These are phyloP conservation scores for Chrysanthemum makinoi DNA, from an alignment of 129 eudicot species.

Conservation along the genomic window DNA sequence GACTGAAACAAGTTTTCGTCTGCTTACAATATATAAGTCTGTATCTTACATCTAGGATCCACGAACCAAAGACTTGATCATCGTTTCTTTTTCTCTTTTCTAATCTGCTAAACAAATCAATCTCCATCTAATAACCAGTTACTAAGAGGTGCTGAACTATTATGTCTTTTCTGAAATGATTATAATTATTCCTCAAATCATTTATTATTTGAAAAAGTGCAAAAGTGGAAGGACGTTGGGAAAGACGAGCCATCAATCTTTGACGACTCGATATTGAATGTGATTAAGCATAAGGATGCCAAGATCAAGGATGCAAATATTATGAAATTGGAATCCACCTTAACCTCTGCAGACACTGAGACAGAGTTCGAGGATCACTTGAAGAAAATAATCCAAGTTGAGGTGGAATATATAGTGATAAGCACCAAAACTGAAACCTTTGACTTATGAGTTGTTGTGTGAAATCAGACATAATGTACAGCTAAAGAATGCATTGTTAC, in stretches of 20 bases:
- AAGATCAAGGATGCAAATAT: no score
- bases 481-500: conserved; percentile 33
- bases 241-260: conserved; percentile 30
- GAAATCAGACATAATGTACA: conserved; percentile 38
- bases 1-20: no score
- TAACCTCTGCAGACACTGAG: conserved; percentile 32
- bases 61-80: no score
- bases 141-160: no score
- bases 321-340: conserved; percentile 35
- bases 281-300: conserved; percentile 45
- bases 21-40: no score
- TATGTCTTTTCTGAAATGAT: no score
- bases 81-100: no score
- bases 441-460: conserved; percentile 31
- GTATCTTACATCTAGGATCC: no score
- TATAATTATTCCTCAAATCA: not conserved
- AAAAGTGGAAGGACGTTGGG: conserved; percentile 54
- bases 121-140: no score
- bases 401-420: conserved; percentile 53
- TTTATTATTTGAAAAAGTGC: conserved; percentile 57
- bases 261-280: conserved; percentile 29
- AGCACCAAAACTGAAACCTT: conserved; percentile 29
- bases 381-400: conserved; percentile 67
- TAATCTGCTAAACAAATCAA: no score
- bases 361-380: conserved; percentile 53